Conservation (phyloP, 2,329 filamentous ascomycete species). For the Raffaelea arxii region DNA sequence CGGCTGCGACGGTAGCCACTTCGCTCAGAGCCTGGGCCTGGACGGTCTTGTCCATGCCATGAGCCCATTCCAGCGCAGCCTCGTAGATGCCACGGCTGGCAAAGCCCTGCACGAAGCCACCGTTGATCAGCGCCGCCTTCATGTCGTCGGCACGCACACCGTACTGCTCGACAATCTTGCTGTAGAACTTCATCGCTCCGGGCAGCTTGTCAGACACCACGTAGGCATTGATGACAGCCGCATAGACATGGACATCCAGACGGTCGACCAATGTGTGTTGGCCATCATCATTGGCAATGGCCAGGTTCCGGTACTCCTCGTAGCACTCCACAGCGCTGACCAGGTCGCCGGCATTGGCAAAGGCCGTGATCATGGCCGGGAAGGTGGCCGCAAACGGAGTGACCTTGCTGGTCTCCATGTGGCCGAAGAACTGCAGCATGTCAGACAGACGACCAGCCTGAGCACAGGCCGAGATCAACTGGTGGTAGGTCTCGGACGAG, state of each 20-base stretch:
- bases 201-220: constrained; percentile 69
- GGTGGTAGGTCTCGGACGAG: constrained; percentile 72
- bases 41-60: constrained; percentile 48
- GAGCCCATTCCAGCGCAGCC: constrained; percentile 66
- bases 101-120: constrained; percentile 72
- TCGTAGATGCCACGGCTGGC: constrained; percentile 59
- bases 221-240: constrained; percentile 84
- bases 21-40: constrained; percentile 57
- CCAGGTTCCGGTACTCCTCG: constrained; percentile 83
- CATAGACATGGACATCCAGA: constrained; percentile 77
- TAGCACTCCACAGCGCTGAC: constrained; percentile 88
- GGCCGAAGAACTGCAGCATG: constrained; percentile 83
- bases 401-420: constrained; percentile 75
- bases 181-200: constrained; percentile 76
- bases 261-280: constrained; percentile 58
- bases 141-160: constrained; percentile 50
- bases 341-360: constrained; percentile 71
- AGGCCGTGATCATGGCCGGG: constrained; percentile 90
- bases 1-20: constrained; percentile 70
- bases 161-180: constrained; percentile 61
- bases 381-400: constrained; percentile 74
- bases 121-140: constrained; percentile 60
- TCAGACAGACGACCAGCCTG: constrained; percentile 70
- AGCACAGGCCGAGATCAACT: constrained; percentile 80
- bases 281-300: constrained; percentile 75